Percentiles rank a stretch among this genome's conserved stretches.
Conservation (phyloP, 305 asterid species). For the Solanum aculeatissimum region DNA sequence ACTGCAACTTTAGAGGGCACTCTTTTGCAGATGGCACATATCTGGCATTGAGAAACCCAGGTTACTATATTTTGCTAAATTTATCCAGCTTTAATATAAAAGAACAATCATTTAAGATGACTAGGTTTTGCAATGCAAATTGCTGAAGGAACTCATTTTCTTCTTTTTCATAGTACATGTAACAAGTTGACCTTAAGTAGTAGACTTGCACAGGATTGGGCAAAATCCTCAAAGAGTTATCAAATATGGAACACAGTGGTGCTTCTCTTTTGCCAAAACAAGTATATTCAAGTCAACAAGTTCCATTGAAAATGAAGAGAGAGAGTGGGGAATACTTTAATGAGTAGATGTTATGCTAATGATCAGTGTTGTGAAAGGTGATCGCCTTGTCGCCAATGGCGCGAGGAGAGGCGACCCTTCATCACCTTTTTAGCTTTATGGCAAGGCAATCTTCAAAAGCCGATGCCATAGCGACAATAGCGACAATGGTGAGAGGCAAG, state of each 20-base stretch:
- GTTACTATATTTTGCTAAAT: not conserved
- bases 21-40: slow-evolving; percentile 82
- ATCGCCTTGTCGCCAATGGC: too few species aligned
- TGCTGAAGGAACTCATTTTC: not conserved
- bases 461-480: too few species aligned
- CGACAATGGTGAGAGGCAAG: too few species aligned
- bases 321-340: not conserved
- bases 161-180: not conserved
- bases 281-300: not conserved
- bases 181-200: not conserved
- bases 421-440: too few species aligned
- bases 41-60: slow-evolving; percentile 19
- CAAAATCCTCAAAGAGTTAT: not conserved
- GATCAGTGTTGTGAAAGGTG: too few species aligned
- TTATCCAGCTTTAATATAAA: not conserved
- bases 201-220: not conserved
- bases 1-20: slow-evolving; percentile 77
- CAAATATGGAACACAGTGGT: not conserved
- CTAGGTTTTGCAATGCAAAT: not conserved
- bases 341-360: not conserved
- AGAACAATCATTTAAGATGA: not conserved
- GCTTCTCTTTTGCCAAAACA: not conserved
- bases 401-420: too few species aligned
- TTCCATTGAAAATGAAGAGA: not conserved
- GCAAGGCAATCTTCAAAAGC: too few species aligned